These are phyloP conservation scores for Phytophthora hibernalis DNA, from an alignment of 352 stramenopile species.

Conservation along the genomic window DNA sequence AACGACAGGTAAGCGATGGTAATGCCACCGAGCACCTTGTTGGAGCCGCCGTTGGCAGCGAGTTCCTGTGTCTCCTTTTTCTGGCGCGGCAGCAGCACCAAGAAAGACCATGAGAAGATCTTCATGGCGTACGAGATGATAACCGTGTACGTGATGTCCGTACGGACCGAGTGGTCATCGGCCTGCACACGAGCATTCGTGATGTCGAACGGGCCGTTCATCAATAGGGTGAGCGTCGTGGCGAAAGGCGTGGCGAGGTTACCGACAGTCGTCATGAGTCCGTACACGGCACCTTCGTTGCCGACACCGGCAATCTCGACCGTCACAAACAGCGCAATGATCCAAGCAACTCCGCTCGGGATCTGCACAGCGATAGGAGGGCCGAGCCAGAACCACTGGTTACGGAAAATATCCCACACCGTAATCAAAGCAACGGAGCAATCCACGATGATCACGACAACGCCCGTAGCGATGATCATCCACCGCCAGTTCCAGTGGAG, in stretches of 20 bases:
- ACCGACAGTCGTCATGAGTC: conserved; percentile 50
- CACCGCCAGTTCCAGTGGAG: conserved; percentile 57
- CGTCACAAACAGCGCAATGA: conserved; percentile 46
- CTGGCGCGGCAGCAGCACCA: conserved; percentile 49
- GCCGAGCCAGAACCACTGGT: conserved; percentile 54
- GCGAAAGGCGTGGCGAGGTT: conserved; percentile 53
- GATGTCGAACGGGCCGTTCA: conserved; percentile 49
- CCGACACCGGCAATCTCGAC: conserved; percentile 57
- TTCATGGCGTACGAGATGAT: conserved; percentile 52
- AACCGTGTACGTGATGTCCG: conserved; percentile 48
- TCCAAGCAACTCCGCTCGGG: conserved; percentile 45
- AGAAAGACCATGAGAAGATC: conserved; percentile 41
- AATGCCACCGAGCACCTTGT: conserved; percentile 41
- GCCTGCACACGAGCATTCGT: conserved; percentile 46
- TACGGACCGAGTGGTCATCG: conserved; percentile 42
- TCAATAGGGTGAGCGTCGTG: conserved; percentile 45
- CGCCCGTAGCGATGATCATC: conserved; percentile 41
- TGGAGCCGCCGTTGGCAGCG: conserved; percentile 36
- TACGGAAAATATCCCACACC: conserved; percentile 53
- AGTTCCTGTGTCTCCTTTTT: conserved; percentile 53
- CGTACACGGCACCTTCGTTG: conserved; percentile 59
- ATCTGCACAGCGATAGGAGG: conserved; percentile 46
- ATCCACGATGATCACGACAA: conserved; percentile 45
- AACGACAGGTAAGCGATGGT: conserved; percentile 46
- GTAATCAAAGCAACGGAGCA: conserved; percentile 45